Percentiles rank a stretch among this genome's conserved stretches.
Conservation (phyloP, 1,284 basidiomycete species). For the Rhizopogon hawkerae region DNA sequence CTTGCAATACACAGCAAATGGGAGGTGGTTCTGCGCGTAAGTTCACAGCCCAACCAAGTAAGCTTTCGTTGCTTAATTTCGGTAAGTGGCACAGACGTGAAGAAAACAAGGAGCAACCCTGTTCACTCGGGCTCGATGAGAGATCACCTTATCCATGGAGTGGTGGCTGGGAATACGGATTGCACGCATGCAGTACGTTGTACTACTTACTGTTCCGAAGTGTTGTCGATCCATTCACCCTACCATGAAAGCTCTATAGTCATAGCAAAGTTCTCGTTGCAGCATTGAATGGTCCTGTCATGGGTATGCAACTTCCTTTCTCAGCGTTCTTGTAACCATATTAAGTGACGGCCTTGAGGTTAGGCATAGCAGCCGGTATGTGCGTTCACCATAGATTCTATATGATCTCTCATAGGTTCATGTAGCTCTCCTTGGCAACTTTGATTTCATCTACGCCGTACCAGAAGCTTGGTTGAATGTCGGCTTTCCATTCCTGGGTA, state of each 20-base stretch:
- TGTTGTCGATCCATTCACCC: background rate
- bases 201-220: background rate
- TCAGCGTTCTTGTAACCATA: background rate
- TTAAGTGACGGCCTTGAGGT: conserved; percentile 5
- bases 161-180: conserved; percentile 48
- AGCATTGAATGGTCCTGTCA: conserved; percentile 63
- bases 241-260: conserved; percentile 42
- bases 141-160: conserved; percentile 34
- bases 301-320: conserved; percentile 37
- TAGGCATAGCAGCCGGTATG: conserved; percentile 61
- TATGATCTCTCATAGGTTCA: background rate
- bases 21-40: conserved; percentile 67
- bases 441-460: conserved; percentile 66
- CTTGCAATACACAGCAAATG: conserved; percentile 37
- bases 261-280: conserved; percentile 61
- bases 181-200: conserved; percentile 50
- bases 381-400: background rate
- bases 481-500: conserved; percentile 64
- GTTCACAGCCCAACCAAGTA: conserved; percentile 16
- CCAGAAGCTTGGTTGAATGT: conserved; percentile 53
- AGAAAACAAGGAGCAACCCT: conserved; percentile 10
- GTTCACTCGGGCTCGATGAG: conserved; percentile 28
- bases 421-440: conserved; percentile 59
- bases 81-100: conserved; percentile 48
- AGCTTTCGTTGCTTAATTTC: background rate